phyloP scores from a whole-genome alignment of 2,329 filamentous ascomycete species.

The Arthrobotrys iridis region DNA sequence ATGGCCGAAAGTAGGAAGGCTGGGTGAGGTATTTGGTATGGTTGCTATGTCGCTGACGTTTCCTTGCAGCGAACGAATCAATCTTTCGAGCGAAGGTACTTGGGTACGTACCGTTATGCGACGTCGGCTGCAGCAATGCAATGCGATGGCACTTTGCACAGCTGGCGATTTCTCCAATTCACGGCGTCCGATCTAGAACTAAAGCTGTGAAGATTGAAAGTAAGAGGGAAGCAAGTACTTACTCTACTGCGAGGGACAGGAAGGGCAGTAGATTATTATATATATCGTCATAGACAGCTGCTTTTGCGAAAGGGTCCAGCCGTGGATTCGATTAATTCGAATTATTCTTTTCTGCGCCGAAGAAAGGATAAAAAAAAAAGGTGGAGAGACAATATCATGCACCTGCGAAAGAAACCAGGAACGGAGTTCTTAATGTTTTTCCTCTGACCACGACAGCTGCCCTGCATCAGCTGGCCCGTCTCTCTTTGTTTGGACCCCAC shows the following conservation, averaged over 20 bases:
- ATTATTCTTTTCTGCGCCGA: too few relatives aligned
- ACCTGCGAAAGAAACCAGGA: not conserved
- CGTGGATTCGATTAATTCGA: too few relatives aligned
- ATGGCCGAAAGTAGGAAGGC: conserved; percentile 15
- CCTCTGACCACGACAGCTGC: conserved; percentile 46
- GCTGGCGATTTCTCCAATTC: too few relatives aligned
- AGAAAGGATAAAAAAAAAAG: too few relatives aligned
- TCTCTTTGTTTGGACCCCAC: conserved; percentile 42
- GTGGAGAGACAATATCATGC: conserved; percentile 9
- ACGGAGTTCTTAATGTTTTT: conserved; percentile 12
- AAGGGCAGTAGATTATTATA: too few relatives aligned
- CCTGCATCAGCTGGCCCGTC: conserved; percentile 40
- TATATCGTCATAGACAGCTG: not conserved
- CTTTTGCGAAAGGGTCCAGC: too few relatives aligned
- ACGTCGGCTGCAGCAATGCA: not conserved
- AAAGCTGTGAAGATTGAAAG: too few relatives aligned
- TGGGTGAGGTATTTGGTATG: not conserved
- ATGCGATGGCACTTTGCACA: too few relatives aligned
- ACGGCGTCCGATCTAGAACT: too few relatives aligned
- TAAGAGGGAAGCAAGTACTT: not conserved
- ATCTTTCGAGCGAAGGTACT: not conserved
- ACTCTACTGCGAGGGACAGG: too few relatives aligned
- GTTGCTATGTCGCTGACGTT: conserved; percentile 6
- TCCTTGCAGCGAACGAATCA: conserved; percentile 8
- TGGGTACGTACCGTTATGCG: not conserved